phyloP scores from a whole-genome alignment of 2,329 filamentous ascomycete species.

The Aspergillus japonicus region DNA sequence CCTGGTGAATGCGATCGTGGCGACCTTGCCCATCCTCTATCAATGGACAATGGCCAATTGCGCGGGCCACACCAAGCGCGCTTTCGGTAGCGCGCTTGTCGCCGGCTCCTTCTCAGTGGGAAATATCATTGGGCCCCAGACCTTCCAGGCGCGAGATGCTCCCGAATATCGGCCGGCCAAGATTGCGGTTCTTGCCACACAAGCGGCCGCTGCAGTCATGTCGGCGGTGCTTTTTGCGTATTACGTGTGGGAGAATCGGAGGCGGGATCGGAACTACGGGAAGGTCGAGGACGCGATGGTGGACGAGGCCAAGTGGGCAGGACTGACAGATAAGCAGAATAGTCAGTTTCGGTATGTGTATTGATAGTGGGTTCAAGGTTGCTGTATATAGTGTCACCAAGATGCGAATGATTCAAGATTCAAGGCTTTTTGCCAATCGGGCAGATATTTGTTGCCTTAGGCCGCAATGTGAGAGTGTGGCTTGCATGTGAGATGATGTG shows the following conservation, averaged over 20 bases:
- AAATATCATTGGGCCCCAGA: slow-evolving; percentile 50
- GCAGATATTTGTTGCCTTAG: too few relatives aligned
- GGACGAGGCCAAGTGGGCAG: slow-evolving; percentile 31
- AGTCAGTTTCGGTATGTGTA: slow-evolving; percentile 37
- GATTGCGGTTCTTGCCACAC: slow-evolving; percentile 42
- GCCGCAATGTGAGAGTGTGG: too few relatives aligned
- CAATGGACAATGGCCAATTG: slow-evolving; percentile 50
- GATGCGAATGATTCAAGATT: too few relatives aligned
- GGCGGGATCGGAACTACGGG: slow-evolving; percentile 19
- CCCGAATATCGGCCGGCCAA: slow-evolving; percentile 45
- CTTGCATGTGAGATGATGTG: too few relatives aligned
- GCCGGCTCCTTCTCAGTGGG: slow-evolving; percentile 46
- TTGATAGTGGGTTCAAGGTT: slow-evolving; percentile 8
- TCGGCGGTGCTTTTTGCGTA: slow-evolving; percentile 30
- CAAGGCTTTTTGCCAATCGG: too few relatives aligned
- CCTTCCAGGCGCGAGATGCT: slow-evolving; percentile 45
- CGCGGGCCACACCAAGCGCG: slow-evolving; percentile 52
- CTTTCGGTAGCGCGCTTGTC: slow-evolving; percentile 48
- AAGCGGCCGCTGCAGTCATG: slow-evolving; percentile 31
- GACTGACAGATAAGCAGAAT: slow-evolving; percentile 38
- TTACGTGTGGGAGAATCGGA: slow-evolving; percentile 34
- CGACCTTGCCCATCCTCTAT: slow-evolving; percentile 46
- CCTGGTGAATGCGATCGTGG: slow-evolving; percentile 46
- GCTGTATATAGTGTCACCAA: too few relatives aligned
- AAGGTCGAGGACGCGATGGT: slow-evolving; percentile 15